Percentiles rank a stretch among this genome's conserved stretches.
These are phyloP conservation scores for Ustilago lituana DNA, from an alignment of 1,284 basidiomycete genomes.

Conservation along the genomic window DNA sequence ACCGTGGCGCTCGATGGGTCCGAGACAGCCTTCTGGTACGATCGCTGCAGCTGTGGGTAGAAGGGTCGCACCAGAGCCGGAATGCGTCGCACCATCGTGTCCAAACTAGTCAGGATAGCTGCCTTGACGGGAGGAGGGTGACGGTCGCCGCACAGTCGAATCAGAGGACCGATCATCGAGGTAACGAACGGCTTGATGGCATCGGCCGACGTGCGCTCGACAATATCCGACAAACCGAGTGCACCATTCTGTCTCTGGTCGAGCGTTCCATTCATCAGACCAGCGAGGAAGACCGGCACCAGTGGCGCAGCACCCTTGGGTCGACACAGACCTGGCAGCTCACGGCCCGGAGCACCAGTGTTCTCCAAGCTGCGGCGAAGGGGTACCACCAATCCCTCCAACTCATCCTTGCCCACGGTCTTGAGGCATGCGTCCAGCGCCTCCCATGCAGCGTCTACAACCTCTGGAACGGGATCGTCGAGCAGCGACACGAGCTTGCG, in stretches of 20 bases:
- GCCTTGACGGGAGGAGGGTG: conserved; percentile 65
- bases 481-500: conserved; percentile 87
- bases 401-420: conserved; percentile 88
- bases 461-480: conserved; percentile 79
- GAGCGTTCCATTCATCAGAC: conserved; percentile 71
- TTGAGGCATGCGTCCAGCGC: conserved; percentile 90
- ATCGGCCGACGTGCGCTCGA: conserved; percentile 85
- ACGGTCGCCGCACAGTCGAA: conserved; percentile 69
- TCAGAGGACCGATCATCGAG: conserved; percentile 93
- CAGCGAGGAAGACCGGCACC: conserved; percentile 88
- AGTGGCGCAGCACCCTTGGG: conserved; percentile 88
- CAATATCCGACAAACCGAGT: conserved; percentile 91
- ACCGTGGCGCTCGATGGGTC: conserved; percentile 83
- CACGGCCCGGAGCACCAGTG: conserved; percentile 79
- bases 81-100: conserved; percentile 70
- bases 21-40: conserved; percentile 91
- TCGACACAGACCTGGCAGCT: conserved; percentile 86
- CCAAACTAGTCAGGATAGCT: conserved; percentile 61
- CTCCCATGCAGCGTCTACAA: conserved; percentile 84
- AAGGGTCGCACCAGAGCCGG: conserved; percentile 93
- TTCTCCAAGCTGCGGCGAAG: conserved; percentile 88
- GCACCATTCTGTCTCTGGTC: conserved; percentile 85
- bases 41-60: conserved; percentile 96
- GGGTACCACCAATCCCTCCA: conserved; percentile 75
- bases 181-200: conserved; percentile 97